Conservation (phyloP, 2,329 filamentous ascomycete genomes). For the Aspergillus floridensis region DNA sequence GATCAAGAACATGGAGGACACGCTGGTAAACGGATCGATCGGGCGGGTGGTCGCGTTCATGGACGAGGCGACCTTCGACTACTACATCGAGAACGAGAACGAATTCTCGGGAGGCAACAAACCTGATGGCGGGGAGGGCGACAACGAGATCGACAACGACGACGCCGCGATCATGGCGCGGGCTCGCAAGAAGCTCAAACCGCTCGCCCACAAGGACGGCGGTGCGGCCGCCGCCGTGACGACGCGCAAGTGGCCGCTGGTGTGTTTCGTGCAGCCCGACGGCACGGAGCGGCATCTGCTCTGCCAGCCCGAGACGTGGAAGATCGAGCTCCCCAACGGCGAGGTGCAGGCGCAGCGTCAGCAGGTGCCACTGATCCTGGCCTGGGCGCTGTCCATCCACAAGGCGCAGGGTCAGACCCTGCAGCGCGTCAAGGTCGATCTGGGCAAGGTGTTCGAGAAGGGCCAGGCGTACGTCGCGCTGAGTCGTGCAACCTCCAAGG, state of each 20-base stretch:
- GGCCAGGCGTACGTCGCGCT: constrained; percentile 96
- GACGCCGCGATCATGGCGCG: constrained; percentile 43
- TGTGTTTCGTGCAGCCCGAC: constrained; percentile 77
- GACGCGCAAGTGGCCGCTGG: constrained; percentile 70
- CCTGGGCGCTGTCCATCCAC: constrained; percentile 96
- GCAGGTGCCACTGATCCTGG: constrained; percentile 83
- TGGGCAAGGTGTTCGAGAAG: constrained; percentile 91
- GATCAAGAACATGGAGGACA: constrained; percentile 98
- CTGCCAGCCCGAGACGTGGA: constrained; percentile 88
- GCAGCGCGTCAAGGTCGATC: constrained; percentile 89
- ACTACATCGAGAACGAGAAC: constrained; percentile 58
- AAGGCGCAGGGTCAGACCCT: constrained; percentile 96
- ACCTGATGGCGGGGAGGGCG: background rate
- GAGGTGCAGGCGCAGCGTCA: constrained; percentile 85
- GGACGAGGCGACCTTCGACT: constrained; percentile 62
- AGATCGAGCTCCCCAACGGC: constrained; percentile 92
- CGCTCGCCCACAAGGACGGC: constrained; percentile 49
- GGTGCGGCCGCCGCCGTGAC: constrained; percentile 40
- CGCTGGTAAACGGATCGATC: constrained; percentile 88
- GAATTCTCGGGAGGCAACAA: constrained; percentile 52
- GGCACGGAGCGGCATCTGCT: constrained; percentile 74
- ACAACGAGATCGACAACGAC: constrained; percentile 25
- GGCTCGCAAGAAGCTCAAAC: constrained; percentile 57
- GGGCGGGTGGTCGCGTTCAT: constrained; percentile 83
- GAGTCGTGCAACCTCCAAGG: constrained; percentile 84